phyloP scores from a whole-genome alignment of 2,329 filamentous ascomycete genomes.

The Fusarium sp. region DNA sequence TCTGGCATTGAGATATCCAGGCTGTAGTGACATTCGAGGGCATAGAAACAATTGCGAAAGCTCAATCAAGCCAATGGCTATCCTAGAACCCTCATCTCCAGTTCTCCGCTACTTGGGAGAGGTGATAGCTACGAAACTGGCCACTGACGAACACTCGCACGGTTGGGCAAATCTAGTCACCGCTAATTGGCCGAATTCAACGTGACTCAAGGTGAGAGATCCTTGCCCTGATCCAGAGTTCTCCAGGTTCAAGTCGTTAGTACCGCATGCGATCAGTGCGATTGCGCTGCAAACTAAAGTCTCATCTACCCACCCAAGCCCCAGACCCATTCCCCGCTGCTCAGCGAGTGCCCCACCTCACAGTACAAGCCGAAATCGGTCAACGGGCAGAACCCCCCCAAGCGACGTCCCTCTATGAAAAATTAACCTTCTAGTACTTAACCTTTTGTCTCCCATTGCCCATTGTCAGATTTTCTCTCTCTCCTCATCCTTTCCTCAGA shows the following conservation, averaged over 20 bases:
- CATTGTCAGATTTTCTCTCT: constrained; percentile 28
- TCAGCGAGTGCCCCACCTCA: constrained; percentile 41
- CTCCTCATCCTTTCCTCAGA: constrained; percentile 51
- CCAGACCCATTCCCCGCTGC: constrained; percentile 40
- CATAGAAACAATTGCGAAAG: neutral
- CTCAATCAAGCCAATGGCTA: neutral
- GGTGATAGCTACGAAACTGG: constrained; percentile 13
- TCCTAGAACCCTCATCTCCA: neutral
- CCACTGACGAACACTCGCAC: constrained; percentile 16
- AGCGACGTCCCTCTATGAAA: constrained; percentile 30
- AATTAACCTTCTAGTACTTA: constrained; percentile 40
- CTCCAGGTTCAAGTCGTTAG: constrained; percentile 15
- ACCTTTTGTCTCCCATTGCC: constrained; percentile 45
- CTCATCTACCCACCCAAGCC: constrained; percentile 29
- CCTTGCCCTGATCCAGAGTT: constrained; percentile 23
- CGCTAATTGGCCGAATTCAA: constrained; percentile 31
- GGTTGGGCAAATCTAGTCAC: constrained; percentile 20
- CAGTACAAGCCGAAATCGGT: constrained; percentile 49
- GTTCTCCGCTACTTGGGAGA: constrained; percentile 6
- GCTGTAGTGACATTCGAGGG: neutral
- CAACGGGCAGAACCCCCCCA: constrained; percentile 24
- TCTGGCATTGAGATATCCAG: neutral
- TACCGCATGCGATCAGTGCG: constrained; percentile 3
- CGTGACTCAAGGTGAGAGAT: constrained; percentile 37
- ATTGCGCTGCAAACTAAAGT: constrained; percentile 3